Evolutionary conservation across 2,329 filamentous ascomycete genomes (phyloP).

Genomic region (Ophiosphaerella narmari): DNA sequence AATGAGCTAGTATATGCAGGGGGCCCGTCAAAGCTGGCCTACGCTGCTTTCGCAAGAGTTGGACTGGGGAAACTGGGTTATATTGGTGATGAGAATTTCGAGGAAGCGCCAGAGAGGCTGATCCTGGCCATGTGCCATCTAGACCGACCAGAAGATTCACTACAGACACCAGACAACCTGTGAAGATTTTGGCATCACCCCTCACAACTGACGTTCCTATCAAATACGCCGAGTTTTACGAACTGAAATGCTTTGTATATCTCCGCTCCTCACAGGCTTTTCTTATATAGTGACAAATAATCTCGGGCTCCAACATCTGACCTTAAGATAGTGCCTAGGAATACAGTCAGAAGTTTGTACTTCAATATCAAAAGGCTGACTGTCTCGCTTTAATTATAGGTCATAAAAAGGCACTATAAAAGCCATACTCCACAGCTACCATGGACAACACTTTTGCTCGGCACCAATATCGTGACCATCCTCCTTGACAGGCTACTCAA

Average conservation of each 20-base stretch:
- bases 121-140: conserved; percentile 36
- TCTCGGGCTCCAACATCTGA: conserved; percentile 15
- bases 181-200: neutral
- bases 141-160: conserved; percentile 23
- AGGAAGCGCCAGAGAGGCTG: conserved; percentile 25
- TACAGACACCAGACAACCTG: neutral
- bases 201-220: neutral
- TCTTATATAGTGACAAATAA: conserved; percentile 17
- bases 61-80: conserved; percentile 31
- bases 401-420: too few species aligned
- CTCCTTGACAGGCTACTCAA: too few species aligned
- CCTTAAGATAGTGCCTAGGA: conserved; percentile 7
- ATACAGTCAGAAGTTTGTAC: neutral
- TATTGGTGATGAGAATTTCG: conserved; percentile 30
- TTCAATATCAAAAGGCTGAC: too few species aligned
- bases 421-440: too few species aligned
- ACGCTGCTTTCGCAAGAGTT: conserved; percentile 26
- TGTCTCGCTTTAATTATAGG: too few species aligned
- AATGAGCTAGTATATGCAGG: conserved; percentile 18
- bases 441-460: too few species aligned
- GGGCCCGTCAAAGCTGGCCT: conserved; percentile 3
- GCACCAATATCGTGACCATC: too few species aligned
- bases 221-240: neutral
- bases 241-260: conserved; percentile 2
- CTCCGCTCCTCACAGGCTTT: conserved; percentile 18